phyloP scores from a whole-genome alignment of 176 grass and related monocot species.

The Puccinellia tenuiflora region DNA sequence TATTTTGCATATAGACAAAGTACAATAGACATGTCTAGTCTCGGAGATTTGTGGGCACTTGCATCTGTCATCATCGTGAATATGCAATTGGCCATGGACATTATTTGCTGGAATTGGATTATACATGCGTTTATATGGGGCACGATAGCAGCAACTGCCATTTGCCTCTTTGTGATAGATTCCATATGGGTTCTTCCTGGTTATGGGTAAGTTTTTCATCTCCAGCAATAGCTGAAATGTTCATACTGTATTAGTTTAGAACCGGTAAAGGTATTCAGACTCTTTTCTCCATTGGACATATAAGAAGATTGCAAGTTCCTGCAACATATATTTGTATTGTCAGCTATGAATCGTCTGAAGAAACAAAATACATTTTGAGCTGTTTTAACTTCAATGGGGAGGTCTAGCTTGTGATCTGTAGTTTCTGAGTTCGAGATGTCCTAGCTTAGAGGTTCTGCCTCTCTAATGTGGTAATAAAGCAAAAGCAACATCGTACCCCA shows the following conservation, averaged over 20 bases:
- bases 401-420: background rate
- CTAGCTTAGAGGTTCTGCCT: background rate
- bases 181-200: conserved; percentile 63
- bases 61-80: conserved; percentile 78
- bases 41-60: conserved; percentile 84
- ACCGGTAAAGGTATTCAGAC: background rate
- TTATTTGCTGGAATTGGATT: conserved; percentile 73
- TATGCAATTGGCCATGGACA: conserved; percentile 80
- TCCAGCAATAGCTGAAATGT: background rate
- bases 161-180: conserved; percentile 72
- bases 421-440: background rate
- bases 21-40: conserved; percentile 62
- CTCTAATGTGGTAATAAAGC: background rate
- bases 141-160: conserved; percentile 40
- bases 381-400: background rate
- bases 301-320: background rate
- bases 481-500: background rate
- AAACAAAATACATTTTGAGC: background rate
- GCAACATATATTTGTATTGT: background rate
- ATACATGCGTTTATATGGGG: conserved; percentile 67
- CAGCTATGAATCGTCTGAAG: background rate
- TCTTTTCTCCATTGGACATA: background rate
- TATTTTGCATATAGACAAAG: conserved; percentile 70
- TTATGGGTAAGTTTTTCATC: conserved; percentile 62
- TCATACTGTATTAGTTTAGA: conserved; percentile 7